Percentiles rank a stretch among this genome's conserved stretches.
Conservation (phyloP, 2,329 filamentous ascomycete genomes). For the Teratosphaeria viscida region DNA sequence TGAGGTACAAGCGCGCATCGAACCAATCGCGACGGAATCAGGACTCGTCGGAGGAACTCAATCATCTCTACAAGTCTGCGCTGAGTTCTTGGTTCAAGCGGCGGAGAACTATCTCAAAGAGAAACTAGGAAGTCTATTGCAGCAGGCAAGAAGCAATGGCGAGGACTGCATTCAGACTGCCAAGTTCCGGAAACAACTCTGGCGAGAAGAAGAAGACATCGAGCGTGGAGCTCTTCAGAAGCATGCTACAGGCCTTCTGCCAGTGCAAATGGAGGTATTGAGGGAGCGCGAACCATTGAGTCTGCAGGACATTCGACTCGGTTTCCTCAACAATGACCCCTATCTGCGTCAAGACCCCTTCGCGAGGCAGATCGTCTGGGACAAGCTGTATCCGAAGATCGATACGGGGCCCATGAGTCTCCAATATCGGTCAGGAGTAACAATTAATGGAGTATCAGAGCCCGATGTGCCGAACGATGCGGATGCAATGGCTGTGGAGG, state of each 20-base stretch:
- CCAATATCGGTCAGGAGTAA: constrained; percentile 39
- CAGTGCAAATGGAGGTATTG: constrained; percentile 68
- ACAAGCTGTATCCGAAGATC: constrained; percentile 14
- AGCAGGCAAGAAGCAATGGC: constrained; percentile 44
- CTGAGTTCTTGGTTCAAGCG: constrained; percentile 50
- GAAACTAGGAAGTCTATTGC: constrained; percentile 44
- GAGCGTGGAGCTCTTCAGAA: constrained; percentile 63
- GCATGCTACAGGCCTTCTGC: constrained; percentile 67
- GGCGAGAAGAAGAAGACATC: constrained; percentile 62
- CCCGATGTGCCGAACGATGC: constrained; percentile 45
- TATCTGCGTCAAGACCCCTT: constrained; percentile 70
- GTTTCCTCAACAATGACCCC: constrained; percentile 63
- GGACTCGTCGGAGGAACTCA: constrained; percentile 39
- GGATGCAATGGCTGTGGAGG: constrained; percentile 15
- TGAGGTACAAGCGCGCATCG: constrained; percentile 49
- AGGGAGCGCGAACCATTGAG: constrained; percentile 61
- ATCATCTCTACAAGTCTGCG: constrained; percentile 35
- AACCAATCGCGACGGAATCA: constrained; percentile 56
- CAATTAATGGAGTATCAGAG: constrained; percentile 45
- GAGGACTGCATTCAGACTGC: constrained; percentile 58
- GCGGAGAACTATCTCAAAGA: constrained; percentile 55
- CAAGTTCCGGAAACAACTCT: constrained; percentile 64
- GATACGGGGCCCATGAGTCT: constrained; percentile 1
- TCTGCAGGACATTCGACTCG: constrained; percentile 67
- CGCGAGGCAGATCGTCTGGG: constrained; percentile 57